Conservation (phyloP, 2,329 filamentous ascomycete species). For the Trichoderma atrobrunneum region DNA sequence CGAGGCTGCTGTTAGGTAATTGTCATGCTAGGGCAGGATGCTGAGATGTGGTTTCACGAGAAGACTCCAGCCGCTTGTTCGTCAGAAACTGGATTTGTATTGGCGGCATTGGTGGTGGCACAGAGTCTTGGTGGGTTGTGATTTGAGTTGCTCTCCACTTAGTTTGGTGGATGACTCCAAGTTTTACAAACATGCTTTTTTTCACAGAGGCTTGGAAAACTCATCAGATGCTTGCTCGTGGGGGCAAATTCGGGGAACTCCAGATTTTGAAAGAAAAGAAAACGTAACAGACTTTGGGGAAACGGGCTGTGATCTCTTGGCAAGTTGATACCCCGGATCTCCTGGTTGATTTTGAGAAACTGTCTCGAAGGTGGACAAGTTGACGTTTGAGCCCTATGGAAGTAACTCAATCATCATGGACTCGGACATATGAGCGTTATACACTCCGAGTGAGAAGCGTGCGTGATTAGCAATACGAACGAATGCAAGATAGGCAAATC, state of each 20-base stretch:
- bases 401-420: neutral
- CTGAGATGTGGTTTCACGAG: neutral
- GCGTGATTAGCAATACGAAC: neutral
- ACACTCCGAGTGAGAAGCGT: neutral
- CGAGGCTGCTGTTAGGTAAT: slow-evolving; percentile 14
- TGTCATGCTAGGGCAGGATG: neutral
- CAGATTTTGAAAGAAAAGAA: neutral
- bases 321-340: neutral
- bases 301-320: neutral
- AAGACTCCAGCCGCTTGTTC: neutral
- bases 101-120: slow-evolving; percentile 11
- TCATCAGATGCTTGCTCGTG: neutral
- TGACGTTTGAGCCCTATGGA: neutral
- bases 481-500: neutral
- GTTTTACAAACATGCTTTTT: neutral
- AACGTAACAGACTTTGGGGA: neutral
- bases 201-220: neutral
- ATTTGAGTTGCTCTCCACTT: slow-evolving; percentile 1
- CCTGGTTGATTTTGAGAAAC: neutral
- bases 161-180: neutral
- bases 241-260: neutral
- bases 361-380: neutral
- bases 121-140: neutral
- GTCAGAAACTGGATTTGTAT: neutral
- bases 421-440: neutral